Base-by-base conservation (phyloP, 495 filamentous ascomycete genomes). In the Xylaria flabelliformis region DNA sequence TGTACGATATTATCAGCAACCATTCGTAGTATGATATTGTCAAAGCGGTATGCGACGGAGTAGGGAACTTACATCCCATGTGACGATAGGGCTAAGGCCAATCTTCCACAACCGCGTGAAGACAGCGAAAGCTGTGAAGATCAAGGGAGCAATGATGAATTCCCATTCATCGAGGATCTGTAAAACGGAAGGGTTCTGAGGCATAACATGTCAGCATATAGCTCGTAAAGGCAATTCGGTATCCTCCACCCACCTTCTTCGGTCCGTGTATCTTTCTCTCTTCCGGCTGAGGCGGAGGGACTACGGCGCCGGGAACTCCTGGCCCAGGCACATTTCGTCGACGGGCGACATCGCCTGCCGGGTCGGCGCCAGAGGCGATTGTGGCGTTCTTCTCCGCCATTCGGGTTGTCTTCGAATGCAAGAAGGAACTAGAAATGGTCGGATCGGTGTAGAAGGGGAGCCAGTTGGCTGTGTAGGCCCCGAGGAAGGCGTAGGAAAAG, bases 81-180 rank as follows among this genome's bases (percentile, higher is more conserved):
- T 99, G 44, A 99, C 96, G 78, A 99, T 97, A 72, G 92, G 88
- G 64, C 96, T 98, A 70, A 95, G 87, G 65, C 96, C 96, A 81
- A 99, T 98, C 83, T 92, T 97, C 82, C 93, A 98, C 83, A 97
- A 86, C 71, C 96, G 91, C 63, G 97, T 99, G 85, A 98, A 98
- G 84, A 97, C 91, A 61, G 97, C 90, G 41, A 97, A 83, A 50
- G 88, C 83, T 32, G 96, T 99, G 82, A 99, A 94, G 74, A 99
- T 79, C 67, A 97, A 78, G 48, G 97, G 96, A 44, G 93, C 94
- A 80, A 97, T 88, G 68, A 98, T 81, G 81, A 91, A 92, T 79
- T 99, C 96, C 87, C 91, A 95, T 76, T 90, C 85, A 79, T 92
- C 90, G 61, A 97, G 87, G 63, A 88, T 84, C 62, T 90, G 79